Base-by-base conservation (phyloP, 2,329 filamentous ascomycete species). In the Ampelomyces quisqualis region DNA sequence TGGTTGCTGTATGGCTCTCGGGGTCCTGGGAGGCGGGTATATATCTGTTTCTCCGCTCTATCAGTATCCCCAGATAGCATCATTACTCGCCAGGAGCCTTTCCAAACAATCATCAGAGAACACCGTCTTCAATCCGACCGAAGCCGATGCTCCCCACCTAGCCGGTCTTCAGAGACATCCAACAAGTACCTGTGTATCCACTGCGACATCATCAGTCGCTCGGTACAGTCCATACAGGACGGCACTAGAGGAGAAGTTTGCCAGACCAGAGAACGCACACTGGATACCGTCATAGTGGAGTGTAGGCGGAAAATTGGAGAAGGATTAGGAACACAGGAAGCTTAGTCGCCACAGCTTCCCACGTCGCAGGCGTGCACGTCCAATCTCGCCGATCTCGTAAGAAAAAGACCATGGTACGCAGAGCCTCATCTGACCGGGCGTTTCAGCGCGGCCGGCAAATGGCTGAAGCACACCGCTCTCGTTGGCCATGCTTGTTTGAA, bases 171-270 rank as follows among this genome's bases (percentile, higher is more conserved):
- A 42, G 38, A 49, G 43, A 38, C 39, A 44, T 50, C 47, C 54
- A 57, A 55, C 56, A 55, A 52, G 51, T 53, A 60, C 40, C 51
- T 53, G 19, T 40, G 56, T 60, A 58, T 40, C 57, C 57, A 60
- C 57, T 45, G 39, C 53, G 51, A 60, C 57, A 60, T 58, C 51
- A 60, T 58, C 37, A 47, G 22, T 32, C 26, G 42, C 45, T 52
- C 55, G 47, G 48, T 33, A 27, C 37, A 43, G 47, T 17, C 52
- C 48, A 47, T 51, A 38, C 33, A 50, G 38, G 35, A 41, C 30
- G 46, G 28, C 48, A 45, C 51, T 57, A 55, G 48, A 45, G 55
- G 44, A 53, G 41, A 53, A 50, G 36, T 51, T 47, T 54, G 45
- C 47, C 45, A 43, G 43, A 49, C 55, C 54, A 60, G 53, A 55